Conservation (phyloP, 2,329 filamentous ascomycete genomes). For the Calonectria pseudoturangicola region DNA sequence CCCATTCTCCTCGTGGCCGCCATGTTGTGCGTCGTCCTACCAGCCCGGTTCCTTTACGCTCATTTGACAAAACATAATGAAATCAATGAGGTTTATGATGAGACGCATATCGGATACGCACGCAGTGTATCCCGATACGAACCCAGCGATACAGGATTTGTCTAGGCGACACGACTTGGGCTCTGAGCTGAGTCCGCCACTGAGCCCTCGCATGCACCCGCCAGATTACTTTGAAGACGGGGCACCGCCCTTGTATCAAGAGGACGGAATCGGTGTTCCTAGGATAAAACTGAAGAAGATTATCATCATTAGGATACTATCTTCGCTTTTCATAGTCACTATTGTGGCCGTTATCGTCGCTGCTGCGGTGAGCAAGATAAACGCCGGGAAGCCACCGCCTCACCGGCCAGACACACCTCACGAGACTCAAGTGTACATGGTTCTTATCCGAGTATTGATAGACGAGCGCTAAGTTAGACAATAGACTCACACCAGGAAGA, state of each 20-base stretch:
- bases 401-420: not conserved
- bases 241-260: constrained; percentile 24
- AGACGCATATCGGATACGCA: constrained; percentile 8
- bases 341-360: constrained; percentile 52
- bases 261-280: not conserved
- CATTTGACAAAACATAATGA: not conserved
- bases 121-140: constrained; percentile 16
- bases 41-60: not conserved
- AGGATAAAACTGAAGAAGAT: constrained; percentile 40
- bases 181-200: constrained; percentile 36
- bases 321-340: constrained; percentile 51
- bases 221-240: constrained; percentile 33
- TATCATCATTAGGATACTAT: constrained; percentile 46
- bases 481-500: constrained; percentile 1
- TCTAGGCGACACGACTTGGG: constrained; percentile 28
- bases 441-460: not conserved
- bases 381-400: constrained; percentile 19
- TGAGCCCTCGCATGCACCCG: constrained; percentile 27
- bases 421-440: not conserved
- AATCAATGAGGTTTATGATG: not conserved
- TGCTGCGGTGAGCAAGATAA: constrained; percentile 50
- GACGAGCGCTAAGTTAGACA: not conserved
- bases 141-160: not conserved
- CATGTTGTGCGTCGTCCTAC: not conserved
- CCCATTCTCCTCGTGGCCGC: not conserved